Evolutionary conservation across 495 filamentous ascomycete genomes (phyloP), one percentile per base, ranked within the genome.

Genomic region (Podospora didyma): DNA sequence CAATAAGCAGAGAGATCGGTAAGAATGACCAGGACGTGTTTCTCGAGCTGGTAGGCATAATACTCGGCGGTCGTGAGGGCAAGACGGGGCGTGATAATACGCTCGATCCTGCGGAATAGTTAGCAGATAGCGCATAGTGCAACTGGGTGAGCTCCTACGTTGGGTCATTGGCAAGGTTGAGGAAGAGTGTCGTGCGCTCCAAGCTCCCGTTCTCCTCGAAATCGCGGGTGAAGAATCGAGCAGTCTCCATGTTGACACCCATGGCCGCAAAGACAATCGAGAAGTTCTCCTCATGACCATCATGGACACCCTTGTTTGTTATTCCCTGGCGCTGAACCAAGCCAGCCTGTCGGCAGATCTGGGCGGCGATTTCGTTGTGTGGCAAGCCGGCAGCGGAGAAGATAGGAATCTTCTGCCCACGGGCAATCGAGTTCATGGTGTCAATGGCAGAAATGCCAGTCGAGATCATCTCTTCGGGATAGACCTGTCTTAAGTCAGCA

Each of bases 191-290:
- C 48, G 89, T 86, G 74, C 95, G 89, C 77, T 96, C 95, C 84
- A 99, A 87, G 77, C 89, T 94, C 50, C 95, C 95, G 72, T 99
- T 99, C 84, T 97, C 92, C 75, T 99, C 95, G 65, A 99, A 99
- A 65, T 99, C 95, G 57, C 89, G 84, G 10, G 92, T 97, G 80
- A 99, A 99, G 83, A 97, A 99, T 56, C 93, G 88, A 69, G 88
- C 89, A 16, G 95, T 99, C 73, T 99, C 95, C 86, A 97, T 86
- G 78, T 99, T 99, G 61, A 99, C 95, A 90, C 95, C 95, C 95
- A 99, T 99, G 60, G 95, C 95, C 61, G 90, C 95, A 70, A 99
- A 97, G 19, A 97, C 95, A 62, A 97, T 97, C 14, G 90, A 96
- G 83, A 99, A 99, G 78, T 99, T 97, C 69, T 99, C 95, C 63